Evolutionary conservation across 1,284 basidiomycete genomes (phyloP).

Genomic region (Ustilago nuda): DNA sequence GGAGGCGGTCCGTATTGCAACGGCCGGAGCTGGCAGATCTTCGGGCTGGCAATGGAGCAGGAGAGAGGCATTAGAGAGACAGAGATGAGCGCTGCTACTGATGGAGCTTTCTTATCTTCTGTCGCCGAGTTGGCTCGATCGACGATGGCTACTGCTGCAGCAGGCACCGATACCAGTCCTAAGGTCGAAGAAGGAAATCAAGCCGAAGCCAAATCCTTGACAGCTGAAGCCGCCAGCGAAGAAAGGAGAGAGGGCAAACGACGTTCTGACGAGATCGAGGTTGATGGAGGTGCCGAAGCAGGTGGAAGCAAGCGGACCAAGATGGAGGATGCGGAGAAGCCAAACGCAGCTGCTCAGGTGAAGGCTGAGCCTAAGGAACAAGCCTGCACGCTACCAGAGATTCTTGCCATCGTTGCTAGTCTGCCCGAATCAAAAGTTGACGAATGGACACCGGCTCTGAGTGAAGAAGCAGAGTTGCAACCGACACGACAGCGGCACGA

Average conservation of each 20-base stretch:
- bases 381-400: conserved; percentile 26
- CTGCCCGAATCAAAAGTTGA: conserved; percentile 31
- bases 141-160: conserved; percentile 14
- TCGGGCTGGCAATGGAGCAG: conserved; percentile 39
- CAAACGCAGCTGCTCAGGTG: background rate
- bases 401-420: conserved; percentile 13
- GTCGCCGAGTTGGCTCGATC: conserved; percentile 45
- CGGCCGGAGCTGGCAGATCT: conserved; percentile 47
- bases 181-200: conserved; percentile 8
- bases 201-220: background rate
- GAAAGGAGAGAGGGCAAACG: conserved; percentile 26
- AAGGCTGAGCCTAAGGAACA: background rate
- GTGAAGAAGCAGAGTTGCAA: background rate
- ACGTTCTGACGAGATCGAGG: conserved; percentile 16
- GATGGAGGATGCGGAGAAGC: background rate
- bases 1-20: conserved; percentile 24
- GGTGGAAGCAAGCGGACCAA: conserved; percentile 26
- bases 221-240: background rate
- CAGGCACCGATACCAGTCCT: background rate
- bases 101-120: conserved; percentile 42
- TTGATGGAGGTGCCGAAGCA: background rate
- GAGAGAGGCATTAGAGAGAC: conserved; percentile 33
- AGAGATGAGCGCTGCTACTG: conserved; percentile 30
- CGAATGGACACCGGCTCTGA: conserved; percentile 39
- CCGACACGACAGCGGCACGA: conserved; percentile 47